A percentile compares a stretch with the other conserved stretches of the same genome.
These are phyloP conservation scores for Ustilaginoidea virens DNA, from an alignment of 2,329 filamentous ascomycete genomes.

Conservation along the genomic window DNA sequence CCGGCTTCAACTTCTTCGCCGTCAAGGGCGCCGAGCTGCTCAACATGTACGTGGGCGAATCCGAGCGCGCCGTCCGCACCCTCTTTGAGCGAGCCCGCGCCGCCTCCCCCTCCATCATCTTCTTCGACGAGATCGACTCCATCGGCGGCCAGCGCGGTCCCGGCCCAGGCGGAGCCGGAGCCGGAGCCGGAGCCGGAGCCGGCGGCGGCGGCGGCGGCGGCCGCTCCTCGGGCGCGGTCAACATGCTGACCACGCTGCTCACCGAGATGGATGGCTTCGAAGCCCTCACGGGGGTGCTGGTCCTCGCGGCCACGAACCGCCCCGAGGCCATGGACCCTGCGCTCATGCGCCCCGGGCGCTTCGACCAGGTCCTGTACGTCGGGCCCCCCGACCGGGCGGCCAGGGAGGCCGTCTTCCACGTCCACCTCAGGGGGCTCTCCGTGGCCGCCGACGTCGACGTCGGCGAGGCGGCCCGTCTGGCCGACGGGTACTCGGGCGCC, in stretches of 20 bases:
- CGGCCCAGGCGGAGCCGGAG: slow-evolving; percentile 28
- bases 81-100: slow-evolving; percentile 74
- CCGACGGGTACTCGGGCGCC: slow-evolving; percentile 72
- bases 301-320: slow-evolving; percentile 83
- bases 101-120: slow-evolving; percentile 85
- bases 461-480: slow-evolving; percentile 41
- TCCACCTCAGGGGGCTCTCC: slow-evolving; percentile 46
- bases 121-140: slow-evolving; percentile 92
- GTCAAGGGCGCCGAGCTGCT: slow-evolving; percentile 89
- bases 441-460: slow-evolving; percentile 51
- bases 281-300: slow-evolving; percentile 63
- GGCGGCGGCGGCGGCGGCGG: slow-evolving; percentile 31
- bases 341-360: slow-evolving; percentile 68
- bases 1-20: slow-evolving; percentile 82
- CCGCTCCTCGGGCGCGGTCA: slow-evolving; percentile 41
- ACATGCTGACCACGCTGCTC: slow-evolving; percentile 76
- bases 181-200: slow-evolving; percentile 78
- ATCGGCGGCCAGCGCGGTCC: slow-evolving; percentile 43
- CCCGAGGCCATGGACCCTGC: slow-evolving; percentile 78
- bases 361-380: slow-evolving; percentile 76
- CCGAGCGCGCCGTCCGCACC: slow-evolving; percentile 70
- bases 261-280: slow-evolving; percentile 97
- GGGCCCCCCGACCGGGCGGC: slow-evolving; percentile 62
- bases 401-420: slow-evolving; percentile 58
- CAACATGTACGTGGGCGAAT: slow-evolving; percentile 95